A percentile compares a stretch with the other conserved stretches of the same genome.
Conservation (phyloP, 176 grass and related monocot species). For the Aegilops speltoides region DNA sequence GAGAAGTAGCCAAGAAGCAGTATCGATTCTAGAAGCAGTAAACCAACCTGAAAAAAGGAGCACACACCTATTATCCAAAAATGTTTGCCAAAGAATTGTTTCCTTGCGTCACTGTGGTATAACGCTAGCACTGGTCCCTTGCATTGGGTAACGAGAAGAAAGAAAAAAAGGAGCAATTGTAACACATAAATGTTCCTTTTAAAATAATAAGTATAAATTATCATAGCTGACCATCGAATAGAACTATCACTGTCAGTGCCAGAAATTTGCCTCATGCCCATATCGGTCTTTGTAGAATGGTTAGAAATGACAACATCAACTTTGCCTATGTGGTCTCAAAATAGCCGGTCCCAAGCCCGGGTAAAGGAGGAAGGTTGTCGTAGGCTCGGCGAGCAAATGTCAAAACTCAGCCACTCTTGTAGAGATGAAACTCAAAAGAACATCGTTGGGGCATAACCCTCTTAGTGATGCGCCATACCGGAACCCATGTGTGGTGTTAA, state of each 20-base stretch:
- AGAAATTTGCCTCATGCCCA: constrained; percentile 5
- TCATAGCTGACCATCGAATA: not conserved
- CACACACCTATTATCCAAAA: not conserved
- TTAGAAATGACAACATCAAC: not conserved
- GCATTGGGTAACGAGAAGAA: not conserved
- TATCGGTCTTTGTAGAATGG: constrained; percentile 15
- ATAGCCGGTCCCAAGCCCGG: no score
- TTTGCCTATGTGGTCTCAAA: no score
- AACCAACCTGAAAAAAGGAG: constrained; percentile 62
- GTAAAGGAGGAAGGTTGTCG: no score
- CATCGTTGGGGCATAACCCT: no score
- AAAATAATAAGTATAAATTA: not conserved
- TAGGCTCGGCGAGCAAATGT: no score
- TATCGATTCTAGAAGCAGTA: constrained; percentile 87
- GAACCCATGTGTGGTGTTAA: no score
- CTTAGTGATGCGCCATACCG: no score
- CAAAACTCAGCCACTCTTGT: no score
- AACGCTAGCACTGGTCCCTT: not conserved
- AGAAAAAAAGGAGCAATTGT: not conserved
- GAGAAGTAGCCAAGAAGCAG: constrained; percentile 95
- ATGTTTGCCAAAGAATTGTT: not conserved
- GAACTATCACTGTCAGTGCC: not conserved
- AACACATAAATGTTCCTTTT: not conserved
- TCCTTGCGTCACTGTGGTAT: not conserved
- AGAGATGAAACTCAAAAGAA: no score